A percentile compares a stretch with the other conserved stretches of the same genome.
Evolutionary conservation across 2,329 filamentous ascomycete species (phyloP).

Genomic region (Aspergillus novoparasiticus): DNA sequence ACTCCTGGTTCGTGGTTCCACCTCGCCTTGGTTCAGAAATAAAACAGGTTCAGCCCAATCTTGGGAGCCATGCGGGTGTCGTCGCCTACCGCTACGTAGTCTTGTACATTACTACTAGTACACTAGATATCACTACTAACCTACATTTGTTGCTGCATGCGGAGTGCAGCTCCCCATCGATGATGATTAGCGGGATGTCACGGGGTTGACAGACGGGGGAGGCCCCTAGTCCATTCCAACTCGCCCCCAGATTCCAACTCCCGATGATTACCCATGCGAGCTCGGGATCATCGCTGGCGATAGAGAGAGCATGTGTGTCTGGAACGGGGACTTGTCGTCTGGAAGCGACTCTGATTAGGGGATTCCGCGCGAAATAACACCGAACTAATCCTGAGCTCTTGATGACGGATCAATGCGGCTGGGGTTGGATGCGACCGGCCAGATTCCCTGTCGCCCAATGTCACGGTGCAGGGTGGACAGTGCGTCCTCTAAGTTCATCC

Average conservation of each 20-base stretch:
- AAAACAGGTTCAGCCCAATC: conserved; percentile 5
- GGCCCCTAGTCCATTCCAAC: not conserved
- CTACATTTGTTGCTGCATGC: conserved; percentile 17
- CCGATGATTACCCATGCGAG: conserved; percentile 1
- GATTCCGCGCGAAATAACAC: not conserved
- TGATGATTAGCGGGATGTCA: conserved; percentile 9
- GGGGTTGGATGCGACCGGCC: conserved; percentile 8
- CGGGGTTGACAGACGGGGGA: not conserved
- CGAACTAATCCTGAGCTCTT: not conserved
- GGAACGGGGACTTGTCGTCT: not conserved
- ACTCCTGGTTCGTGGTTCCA: conserved; percentile 5
- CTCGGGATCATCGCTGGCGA: not conserved
- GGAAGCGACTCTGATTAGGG: not conserved
- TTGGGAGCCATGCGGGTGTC: conserved; percentile 10
- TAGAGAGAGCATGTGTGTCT: too few relatives aligned
- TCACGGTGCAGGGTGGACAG: conserved; percentile 8
- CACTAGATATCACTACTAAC: not conserved
- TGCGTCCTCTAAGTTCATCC: not conserved
- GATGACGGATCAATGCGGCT: not conserved
- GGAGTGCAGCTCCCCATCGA: conserved; percentile 16
- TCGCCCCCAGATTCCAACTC: not conserved
- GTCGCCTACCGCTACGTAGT: not conserved
- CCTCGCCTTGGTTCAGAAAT: conserved; percentile 3
- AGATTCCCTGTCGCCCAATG: conserved; percentile 6
- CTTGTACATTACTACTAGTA: not conserved